These are phyloP conservation scores for Corymbia calophylla DNA, from an alignment of 441 rosid species.

Conservation along the genomic window DNA sequence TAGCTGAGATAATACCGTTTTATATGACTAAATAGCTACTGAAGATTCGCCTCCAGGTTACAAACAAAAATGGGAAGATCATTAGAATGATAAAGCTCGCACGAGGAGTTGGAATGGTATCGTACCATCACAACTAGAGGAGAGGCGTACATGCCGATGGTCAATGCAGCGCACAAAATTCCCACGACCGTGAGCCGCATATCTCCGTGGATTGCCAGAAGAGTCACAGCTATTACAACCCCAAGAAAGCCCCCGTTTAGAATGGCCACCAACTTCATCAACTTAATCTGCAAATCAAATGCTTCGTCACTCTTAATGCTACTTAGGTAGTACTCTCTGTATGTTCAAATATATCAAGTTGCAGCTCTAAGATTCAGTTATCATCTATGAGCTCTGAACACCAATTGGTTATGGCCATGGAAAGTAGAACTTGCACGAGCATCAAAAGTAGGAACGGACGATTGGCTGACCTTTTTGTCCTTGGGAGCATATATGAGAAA, in stretches of 20 bases:
- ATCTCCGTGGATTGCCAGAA: constrained; percentile 29
- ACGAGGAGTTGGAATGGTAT: neutral
- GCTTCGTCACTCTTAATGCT: neutral
- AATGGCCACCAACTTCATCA: constrained; percentile 26
- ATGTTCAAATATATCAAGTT: neutral
- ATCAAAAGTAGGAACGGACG: neutral
- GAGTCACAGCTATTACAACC: constrained; percentile 30
- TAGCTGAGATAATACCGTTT: neutral
- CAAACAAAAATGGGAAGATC: neutral
- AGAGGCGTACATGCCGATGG: constrained; percentile 49
- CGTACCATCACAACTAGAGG: constrained; percentile 47
- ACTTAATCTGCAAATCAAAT: constrained; percentile 20
- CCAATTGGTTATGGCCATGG: neutral
- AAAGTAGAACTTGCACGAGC: neutral
- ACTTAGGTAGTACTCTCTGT: neutral
- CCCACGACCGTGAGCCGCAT: constrained; percentile 34
- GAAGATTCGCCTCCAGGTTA: neutral
- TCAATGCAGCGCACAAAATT: constrained; percentile 35
- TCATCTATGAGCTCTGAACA: neutral
- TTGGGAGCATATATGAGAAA: constrained; percentile 41
- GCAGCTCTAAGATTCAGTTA: neutral
- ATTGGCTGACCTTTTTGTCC: constrained; percentile 32
- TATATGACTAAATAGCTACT: neutral
- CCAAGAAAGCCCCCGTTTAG: constrained; percentile 37
- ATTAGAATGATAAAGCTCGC: neutral